Percentiles rank a stretch among this genome's conserved stretches.
These are phyloP conservation scores for Eruca vesicaria DNA, from an alignment of 441 rosid species.

Conservation along the genomic window DNA sequence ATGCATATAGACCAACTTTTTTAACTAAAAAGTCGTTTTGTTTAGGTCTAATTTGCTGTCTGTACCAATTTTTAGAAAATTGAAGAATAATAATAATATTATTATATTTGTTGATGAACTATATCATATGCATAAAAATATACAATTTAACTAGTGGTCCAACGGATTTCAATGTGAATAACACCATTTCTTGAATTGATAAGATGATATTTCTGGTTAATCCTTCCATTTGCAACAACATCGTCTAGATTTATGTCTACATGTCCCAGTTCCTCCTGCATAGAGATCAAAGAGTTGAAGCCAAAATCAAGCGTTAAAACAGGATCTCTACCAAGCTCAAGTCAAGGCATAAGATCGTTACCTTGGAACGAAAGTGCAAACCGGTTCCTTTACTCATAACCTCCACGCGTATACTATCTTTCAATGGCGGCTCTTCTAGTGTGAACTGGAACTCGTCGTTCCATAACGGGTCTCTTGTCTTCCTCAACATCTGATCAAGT, in stretches of 20 bases:
- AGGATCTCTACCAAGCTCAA: not conserved
- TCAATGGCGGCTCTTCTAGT: conserved; percentile 83
- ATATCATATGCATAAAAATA: not conserved
- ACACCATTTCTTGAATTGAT: conserved; percentile 81
- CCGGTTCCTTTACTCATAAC: conserved; percentile 74
- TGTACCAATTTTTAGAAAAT: not conserved
- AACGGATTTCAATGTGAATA: conserved; percentile 68
- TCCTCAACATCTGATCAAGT: conserved; percentile 55
- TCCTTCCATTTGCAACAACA: conserved; percentile 78
- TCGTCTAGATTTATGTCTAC: conserved; percentile 80
- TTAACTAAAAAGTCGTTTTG: too few relatives aligned
- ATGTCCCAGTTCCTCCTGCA: conserved; percentile 76
- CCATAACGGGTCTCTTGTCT: conserved; percentile 80
- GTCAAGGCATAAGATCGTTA: conserved; percentile 19
- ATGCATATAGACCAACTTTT: too few relatives aligned
- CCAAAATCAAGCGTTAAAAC: not conserved
- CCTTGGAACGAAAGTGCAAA: conserved; percentile 72
- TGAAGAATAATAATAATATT: not conserved
- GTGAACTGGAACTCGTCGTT: conserved; percentile 82
- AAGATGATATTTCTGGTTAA: conserved; percentile 79
- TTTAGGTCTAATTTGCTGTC: too few relatives aligned
- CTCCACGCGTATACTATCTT: conserved; percentile 71
- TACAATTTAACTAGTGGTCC: conserved; percentile 47
- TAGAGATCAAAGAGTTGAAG: conserved; percentile 9
- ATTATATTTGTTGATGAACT: not conserved